phyloP scores from a whole-genome alignment of 352 stramenopile species.

The Pythium guiyangense region DNA sequence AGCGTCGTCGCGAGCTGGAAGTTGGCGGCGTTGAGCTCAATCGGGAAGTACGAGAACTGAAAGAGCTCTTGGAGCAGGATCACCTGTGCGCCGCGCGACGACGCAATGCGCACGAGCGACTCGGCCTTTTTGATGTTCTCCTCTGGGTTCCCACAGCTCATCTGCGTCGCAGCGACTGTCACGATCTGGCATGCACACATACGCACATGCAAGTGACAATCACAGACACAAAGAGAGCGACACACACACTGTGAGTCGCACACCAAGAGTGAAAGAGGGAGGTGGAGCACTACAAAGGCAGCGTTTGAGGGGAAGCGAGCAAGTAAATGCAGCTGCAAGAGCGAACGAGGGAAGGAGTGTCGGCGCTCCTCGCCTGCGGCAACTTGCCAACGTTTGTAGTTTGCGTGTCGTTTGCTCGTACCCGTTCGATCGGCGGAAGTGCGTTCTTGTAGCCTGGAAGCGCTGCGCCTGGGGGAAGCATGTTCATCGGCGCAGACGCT shows the following conservation, averaged over 20 bases:
- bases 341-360: not conserved
- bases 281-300: no score
- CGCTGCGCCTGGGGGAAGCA: constrained; percentile 12
- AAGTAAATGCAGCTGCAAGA: not conserved
- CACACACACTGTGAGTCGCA: no score
- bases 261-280: no score
- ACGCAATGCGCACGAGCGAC: constrained; percentile 85
- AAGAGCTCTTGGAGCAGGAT: constrained; percentile 92
- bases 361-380: not conserved
- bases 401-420: constrained; percentile 10
- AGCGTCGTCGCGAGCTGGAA: constrained; percentile 86
- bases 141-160: constrained; percentile 81
- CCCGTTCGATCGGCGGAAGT: constrained; percentile 45
- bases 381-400: no score
- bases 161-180: constrained; percentile 85
- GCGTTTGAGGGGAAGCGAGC: no score
- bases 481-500: constrained; percentile 15
- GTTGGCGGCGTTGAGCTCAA: constrained; percentile 85
- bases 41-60: constrained; percentile 89
- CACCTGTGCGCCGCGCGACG: constrained; percentile 82
- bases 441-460: constrained; percentile 40
- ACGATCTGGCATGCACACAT: constrained; percentile 35
- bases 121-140: constrained; percentile 91
- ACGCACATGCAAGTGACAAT: no score
- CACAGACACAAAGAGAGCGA: no score